Evolutionary conservation across 1,284 basidiomycete species (phyloP).

Genomic region (Ceratobasidium theobromae): DNA sequence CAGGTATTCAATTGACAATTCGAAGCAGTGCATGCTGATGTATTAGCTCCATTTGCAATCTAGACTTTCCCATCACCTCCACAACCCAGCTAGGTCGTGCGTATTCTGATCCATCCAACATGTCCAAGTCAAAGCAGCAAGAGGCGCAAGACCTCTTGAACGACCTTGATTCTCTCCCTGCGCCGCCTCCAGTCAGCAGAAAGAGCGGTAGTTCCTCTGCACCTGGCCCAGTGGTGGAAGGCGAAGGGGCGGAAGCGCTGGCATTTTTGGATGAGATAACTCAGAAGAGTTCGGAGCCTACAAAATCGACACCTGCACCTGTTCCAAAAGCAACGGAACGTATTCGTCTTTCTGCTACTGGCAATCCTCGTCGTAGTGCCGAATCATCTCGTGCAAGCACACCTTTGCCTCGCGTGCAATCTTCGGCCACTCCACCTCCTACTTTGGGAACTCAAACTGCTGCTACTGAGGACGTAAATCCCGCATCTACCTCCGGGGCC

Average conservation of each 20-base stretch:
- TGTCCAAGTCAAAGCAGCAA: conserved; percentile 74
- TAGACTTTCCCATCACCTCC: not conserved
- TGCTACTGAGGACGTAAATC: conserved; percentile 12
- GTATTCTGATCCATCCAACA: not conserved
- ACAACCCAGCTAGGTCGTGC: not conserved
- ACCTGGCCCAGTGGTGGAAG: conserved; percentile 46
- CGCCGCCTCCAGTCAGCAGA: conserved; percentile 38
- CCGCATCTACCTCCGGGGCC: conserved; percentile 33
- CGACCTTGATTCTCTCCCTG: conserved; percentile 77
- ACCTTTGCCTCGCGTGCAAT: conserved; percentile 28
- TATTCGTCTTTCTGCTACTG: conserved; percentile 39
- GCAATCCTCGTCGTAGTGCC: conserved; percentile 48
- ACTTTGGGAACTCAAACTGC: conserved; percentile 41
- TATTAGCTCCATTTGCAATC: conserved; percentile 13
- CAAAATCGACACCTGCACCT: conserved; percentile 55
- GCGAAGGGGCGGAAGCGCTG: conserved; percentile 75
- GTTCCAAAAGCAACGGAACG: conserved; percentile 75
- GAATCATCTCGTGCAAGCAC: conserved; percentile 39
- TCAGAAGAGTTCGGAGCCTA: conserved; percentile 79
- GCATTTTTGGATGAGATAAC: conserved; percentile 95
- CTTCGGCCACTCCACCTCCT: conserved; percentile 38
- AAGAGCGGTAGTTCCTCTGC: conserved; percentile 33
- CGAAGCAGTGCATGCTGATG: not conserved
- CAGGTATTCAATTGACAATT: not conserved
- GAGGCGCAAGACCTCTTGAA: conserved; percentile 89